phyloP scores from a whole-genome alignment of 805 yeast species.

The Candida ipomoeae region DNA sequence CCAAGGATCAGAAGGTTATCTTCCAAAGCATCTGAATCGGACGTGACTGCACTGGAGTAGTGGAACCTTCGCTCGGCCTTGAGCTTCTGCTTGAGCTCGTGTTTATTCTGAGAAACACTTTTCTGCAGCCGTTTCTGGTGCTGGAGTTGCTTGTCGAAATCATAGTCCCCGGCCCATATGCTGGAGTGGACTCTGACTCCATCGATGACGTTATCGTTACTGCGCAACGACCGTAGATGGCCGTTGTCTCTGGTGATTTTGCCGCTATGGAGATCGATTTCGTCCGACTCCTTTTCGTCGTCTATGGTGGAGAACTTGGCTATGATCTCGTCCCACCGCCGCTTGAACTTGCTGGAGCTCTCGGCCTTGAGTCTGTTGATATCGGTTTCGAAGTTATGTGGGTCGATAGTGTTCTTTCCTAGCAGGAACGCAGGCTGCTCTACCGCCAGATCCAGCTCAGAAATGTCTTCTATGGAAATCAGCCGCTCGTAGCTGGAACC shows the following conservation, averaged over 20 bases:
- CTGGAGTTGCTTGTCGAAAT: constrained; percentile 21
- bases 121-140: constrained; percentile 7
- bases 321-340: constrained; percentile 51
- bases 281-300: constrained; percentile 54
- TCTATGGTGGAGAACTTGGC: constrained; percentile 46
- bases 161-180: constrained; percentile 39
- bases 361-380: constrained; percentile 25
- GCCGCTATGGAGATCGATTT: constrained; percentile 63
- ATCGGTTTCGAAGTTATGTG: constrained; percentile 17
- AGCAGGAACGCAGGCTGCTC: neutral
- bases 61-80: constrained; percentile 14
- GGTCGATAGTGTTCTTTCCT: constrained; percentile 15
- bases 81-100: constrained; percentile 9
- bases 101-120: constrained; percentile 17
- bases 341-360: constrained; percentile 19
- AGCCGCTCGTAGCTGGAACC: constrained; percentile 16
- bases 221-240: constrained; percentile 50
- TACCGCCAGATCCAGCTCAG: constrained; percentile 9
- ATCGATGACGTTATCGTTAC: constrained; percentile 4
- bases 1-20: constrained; percentile 25
- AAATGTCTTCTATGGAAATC: constrained; percentile 21
- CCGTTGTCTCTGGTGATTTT: constrained; percentile 63
- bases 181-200: constrained; percentile 18
- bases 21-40: constrained; percentile 9
- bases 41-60: constrained; percentile 7